Evolutionary conservation across 345 rosid genomes (phyloP).

Genomic region (Brassica nigra): DNA sequence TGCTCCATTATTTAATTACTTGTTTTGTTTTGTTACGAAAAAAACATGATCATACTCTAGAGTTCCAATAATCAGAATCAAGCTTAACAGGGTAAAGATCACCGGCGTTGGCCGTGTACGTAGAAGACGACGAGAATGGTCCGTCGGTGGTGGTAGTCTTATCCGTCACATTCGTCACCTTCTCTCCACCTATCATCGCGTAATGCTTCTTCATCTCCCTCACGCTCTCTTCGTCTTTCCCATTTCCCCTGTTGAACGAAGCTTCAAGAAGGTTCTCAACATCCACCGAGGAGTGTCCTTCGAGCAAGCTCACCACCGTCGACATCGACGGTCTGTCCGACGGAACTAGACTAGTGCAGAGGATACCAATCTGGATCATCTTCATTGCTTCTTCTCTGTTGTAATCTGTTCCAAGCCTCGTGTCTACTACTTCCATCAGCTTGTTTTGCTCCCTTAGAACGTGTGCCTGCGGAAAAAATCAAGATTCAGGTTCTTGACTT

Average conservation of each 20-base stretch:
- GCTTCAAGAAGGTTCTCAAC: constrained; percentile 39
- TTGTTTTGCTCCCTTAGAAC: constrained; percentile 46
- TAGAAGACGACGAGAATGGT: constrained; percentile 36
- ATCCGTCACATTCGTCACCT: constrained; percentile 2
- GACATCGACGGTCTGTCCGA: constrained; percentile 57
- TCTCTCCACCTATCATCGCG: not conserved
- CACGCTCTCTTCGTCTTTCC: constrained; percentile 21
- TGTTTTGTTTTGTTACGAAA: not conserved
- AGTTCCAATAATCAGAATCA: constrained; percentile 11
- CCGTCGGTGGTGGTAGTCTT: constrained; percentile 30
- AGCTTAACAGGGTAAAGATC: constrained; percentile 45
- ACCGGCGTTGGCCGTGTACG: constrained; percentile 36
- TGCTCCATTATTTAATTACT: not conserved
- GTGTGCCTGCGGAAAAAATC: constrained; percentile 38
- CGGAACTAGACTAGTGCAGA: constrained; percentile 48
- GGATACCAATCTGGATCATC: constrained; percentile 53
- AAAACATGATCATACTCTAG: constrained; percentile 18
- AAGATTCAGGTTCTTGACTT: not conserved
- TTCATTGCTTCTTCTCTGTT: constrained; percentile 48
- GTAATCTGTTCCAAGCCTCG: constrained; percentile 45
- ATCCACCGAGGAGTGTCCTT: constrained; percentile 44
- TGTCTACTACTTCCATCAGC: constrained; percentile 46
- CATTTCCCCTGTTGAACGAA: constrained; percentile 28
- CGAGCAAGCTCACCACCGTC: constrained; percentile 61
- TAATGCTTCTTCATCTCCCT: constrained; percentile 45